Percentiles rank a stretch among this genome's conserved stretches.
phyloP scores from a whole-genome alignment of 176 grass and related monocot genomes.

The Thinopyrum elongatum region DNA sequence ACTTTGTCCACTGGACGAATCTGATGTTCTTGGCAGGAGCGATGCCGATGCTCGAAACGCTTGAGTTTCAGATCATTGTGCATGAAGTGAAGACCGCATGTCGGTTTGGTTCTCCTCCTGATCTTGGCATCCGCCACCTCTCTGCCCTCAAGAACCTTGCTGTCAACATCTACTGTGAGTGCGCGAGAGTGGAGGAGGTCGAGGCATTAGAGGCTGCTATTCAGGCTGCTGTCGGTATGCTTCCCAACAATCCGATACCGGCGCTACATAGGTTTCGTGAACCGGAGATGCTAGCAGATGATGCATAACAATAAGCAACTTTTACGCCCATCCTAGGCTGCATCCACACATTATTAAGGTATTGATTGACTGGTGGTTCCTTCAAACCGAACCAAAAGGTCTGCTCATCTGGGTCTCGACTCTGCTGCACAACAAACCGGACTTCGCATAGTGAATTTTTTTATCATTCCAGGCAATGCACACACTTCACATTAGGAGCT shows the following conservation, averaged over 20 bases:
- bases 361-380: neutral
- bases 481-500: neutral
- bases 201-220: conserved; percentile 35
- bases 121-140: conserved; percentile 30
- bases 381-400: neutral
- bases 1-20: conserved; percentile 9
- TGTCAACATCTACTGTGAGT: conserved; percentile 15
- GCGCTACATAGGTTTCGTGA: conserved; percentile 25
- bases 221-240: neutral
- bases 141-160: conserved; percentile 2
- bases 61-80: conserved; percentile 29
- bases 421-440: neutral
- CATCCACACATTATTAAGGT: neutral
- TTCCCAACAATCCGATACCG: conserved; percentile 20
- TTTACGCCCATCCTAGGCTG: neutral
- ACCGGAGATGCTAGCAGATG: conserved; percentile 5
- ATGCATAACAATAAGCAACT: neutral
- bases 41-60: conserved; percentile 29
- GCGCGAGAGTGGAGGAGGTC: conserved; percentile 21
- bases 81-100: neutral
- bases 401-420: neutral
- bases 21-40: conserved; percentile 31
- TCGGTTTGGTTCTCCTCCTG: neutral
- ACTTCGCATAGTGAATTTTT: neutral
- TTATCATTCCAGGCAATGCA: neutral